A percentile compares a stretch with the other conserved stretches of the same genome.
These are phyloP conservation scores for Brettanomyces anomalus DNA, from an alignment of 805 yeast species.

Conservation along the genomic window DNA sequence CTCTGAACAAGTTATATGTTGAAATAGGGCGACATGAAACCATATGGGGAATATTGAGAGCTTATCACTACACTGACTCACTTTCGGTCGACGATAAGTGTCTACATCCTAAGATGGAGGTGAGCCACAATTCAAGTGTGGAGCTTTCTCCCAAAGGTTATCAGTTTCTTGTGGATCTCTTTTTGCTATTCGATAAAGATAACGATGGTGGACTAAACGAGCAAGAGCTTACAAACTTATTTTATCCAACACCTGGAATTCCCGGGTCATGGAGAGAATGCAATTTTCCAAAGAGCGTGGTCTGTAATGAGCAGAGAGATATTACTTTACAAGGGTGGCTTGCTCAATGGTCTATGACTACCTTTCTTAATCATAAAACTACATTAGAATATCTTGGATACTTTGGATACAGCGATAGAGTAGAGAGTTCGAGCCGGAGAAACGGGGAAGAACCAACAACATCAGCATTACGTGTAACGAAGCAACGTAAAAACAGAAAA, in stretches of 20 bases:
- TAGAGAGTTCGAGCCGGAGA: slow-evolving; percentile 4
- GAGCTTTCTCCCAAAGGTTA: slow-evolving; percentile 92
- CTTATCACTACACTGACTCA: slow-evolving; percentile 88
- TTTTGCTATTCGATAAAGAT: slow-evolving; percentile 81
- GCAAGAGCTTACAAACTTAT: slow-evolving; percentile 56
- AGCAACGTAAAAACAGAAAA: slow-evolving; percentile 62
- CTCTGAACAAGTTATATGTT: slow-evolving; percentile 73
- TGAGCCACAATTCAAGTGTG: slow-evolving; percentile 67
- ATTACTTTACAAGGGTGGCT: slow-evolving; percentile 97
- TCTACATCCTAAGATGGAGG: slow-evolving; percentile 71
- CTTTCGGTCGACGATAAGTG: slow-evolving; percentile 73
- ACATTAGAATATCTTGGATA: slow-evolving; percentile 85
- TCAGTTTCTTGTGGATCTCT: slow-evolving; percentile 82
- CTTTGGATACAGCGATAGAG: slow-evolving; percentile 66
- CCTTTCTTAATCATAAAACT: slow-evolving; percentile 72
- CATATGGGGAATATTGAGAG: slow-evolving; percentile 86
- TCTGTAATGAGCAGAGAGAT: slow-evolving; percentile 80
- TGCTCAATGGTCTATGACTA: slow-evolving; percentile 98
- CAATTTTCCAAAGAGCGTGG: slow-evolving; percentile 81
- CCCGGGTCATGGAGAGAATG: slow-evolving; percentile 82
- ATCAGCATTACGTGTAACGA: slow-evolving; percentile 68
- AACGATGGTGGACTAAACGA: slow-evolving; percentile 93
- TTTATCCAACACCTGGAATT: slow-evolving; percentile 87
- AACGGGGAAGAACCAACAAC: slow-evolving; percentile 15
- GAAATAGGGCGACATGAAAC: slow-evolving; percentile 94